phyloP scores from a whole-genome alignment of 176 grass and related monocot species.

The Pharus latifolius region DNA sequence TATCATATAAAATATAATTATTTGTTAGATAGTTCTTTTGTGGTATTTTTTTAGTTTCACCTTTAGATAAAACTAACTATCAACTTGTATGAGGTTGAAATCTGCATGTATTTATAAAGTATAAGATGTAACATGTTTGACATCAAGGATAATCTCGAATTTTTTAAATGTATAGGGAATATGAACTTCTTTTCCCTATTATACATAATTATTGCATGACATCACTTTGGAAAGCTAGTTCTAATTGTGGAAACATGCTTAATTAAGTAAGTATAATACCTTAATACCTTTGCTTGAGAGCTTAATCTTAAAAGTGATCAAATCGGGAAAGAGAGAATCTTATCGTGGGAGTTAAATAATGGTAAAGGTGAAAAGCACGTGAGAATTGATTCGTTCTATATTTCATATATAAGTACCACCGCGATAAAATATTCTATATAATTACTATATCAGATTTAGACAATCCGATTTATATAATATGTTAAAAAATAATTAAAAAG shows the following conservation, averaged over 20 bases:
- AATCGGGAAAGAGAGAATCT: slow-evolving; percentile 9
- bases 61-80: too few species aligned
- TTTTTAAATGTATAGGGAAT: too few species aligned
- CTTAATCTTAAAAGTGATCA: neutral
- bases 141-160: too few species aligned
- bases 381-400: slow-evolving; percentile 4
- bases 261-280: slow-evolving; percentile 2
- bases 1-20: too few species aligned
- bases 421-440: neutral
- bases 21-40: too few species aligned
- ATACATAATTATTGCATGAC: too few species aligned
- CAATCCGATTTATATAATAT: neutral
- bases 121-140: too few species aligned
- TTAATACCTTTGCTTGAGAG: neutral
- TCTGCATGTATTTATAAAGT: too few species aligned
- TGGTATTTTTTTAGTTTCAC: too few species aligned
- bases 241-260: neutral
- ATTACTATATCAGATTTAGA: neutral
- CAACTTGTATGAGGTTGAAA: too few species aligned
- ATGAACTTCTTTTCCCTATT: too few species aligned
- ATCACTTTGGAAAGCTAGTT: neutral
- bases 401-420: neutral
- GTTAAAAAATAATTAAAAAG: neutral
- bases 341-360: slow-evolving; percentile 10
- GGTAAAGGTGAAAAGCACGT: neutral